phyloP scores from a whole-genome alignment of 179 eudicot genomes.

The Carnegiea gigantea region DNA sequence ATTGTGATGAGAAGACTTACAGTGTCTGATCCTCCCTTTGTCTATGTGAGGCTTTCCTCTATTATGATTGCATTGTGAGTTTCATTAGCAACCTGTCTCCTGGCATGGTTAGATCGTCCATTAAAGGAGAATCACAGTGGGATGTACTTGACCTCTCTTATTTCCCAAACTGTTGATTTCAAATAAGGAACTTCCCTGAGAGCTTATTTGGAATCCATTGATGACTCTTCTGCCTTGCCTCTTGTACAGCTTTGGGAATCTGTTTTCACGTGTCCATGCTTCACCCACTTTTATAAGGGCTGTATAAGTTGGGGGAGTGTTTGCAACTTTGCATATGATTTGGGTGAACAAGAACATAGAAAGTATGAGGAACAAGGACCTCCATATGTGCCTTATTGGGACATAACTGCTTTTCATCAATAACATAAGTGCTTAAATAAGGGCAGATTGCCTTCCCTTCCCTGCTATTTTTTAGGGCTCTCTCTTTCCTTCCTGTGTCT shows the following conservation, averaged over 20 bases:
- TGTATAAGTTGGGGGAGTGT: not conserved
- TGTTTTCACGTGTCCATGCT: too few species aligned
- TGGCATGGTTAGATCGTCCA: too few species aligned
- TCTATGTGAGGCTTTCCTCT: too few species aligned
- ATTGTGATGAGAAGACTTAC: too few species aligned
- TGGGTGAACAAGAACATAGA: not conserved
- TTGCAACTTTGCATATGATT: not conserved
- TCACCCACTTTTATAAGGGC: too few species aligned
- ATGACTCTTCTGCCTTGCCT: not conserved
- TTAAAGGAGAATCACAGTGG: too few species aligned
- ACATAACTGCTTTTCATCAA: not conserved
- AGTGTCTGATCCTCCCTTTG: too few species aligned
- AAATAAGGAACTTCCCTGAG: too few species aligned
- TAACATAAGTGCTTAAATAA: not conserved
- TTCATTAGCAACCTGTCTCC: too few species aligned
- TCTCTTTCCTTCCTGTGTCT: not conserved
- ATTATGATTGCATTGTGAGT: too few species aligned
- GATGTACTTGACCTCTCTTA: too few species aligned
- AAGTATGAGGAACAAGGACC: not conserved
- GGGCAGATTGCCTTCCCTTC: not conserved
- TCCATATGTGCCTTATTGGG: not conserved
- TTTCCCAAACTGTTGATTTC: too few species aligned
- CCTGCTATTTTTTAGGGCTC: not conserved
- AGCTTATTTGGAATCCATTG: not conserved
- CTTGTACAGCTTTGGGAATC: not conserved